Evolutionary conservation across 768 basidiomycete genomes (phyloP).

Genomic region (Leccinum disarticulatum): DNA sequence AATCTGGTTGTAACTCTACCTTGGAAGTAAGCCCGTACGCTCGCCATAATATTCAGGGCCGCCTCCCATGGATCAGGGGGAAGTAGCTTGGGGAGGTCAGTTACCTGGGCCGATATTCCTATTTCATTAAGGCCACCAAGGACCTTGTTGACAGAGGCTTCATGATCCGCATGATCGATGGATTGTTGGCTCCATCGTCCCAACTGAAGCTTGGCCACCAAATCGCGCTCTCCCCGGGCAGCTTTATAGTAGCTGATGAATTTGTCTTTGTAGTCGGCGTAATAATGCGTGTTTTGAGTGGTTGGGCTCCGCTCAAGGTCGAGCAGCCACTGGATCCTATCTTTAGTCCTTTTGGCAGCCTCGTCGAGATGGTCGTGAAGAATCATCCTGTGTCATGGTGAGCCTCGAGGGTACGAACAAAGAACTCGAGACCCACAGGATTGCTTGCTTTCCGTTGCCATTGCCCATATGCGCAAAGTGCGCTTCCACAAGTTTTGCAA

Average conservation of each 20-base stretch:
- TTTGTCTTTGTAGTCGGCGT: constrained; percentile 47
- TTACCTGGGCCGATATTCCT: constrained; percentile 35
- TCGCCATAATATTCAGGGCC: constrained; percentile 67
- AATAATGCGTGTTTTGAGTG: constrained; percentile 53
- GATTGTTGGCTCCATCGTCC: background rate
- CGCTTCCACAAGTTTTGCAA: constrained; percentile 41
- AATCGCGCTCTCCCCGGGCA: constrained; percentile 7
- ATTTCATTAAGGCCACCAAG: constrained; percentile 13
- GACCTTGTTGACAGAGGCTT: constrained; percentile 30
- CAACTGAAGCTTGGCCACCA: constrained; percentile 10
- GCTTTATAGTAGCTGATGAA: constrained; percentile 51
- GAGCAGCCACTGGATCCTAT: constrained; percentile 49
- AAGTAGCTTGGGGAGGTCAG: constrained; percentile 50
- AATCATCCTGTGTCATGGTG: constrained; percentile 37
- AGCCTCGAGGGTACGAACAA: background rate
- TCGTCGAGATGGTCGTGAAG: constrained; percentile 51
- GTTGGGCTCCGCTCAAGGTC: constrained; percentile 49
- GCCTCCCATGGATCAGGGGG: constrained; percentile 53
- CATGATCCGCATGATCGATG: background rate
- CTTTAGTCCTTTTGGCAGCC: constrained; percentile 39
- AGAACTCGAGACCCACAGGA: constrained; percentile 36
- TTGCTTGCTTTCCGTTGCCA: constrained; percentile 49
- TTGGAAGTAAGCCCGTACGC: constrained; percentile 73
- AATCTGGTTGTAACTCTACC: constrained; percentile 38
- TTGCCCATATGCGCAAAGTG: constrained; percentile 57